Evolutionary conservation across 768 basidiomycete genomes (phyloP).

Genomic region (Lentinula raphanica): DNA sequence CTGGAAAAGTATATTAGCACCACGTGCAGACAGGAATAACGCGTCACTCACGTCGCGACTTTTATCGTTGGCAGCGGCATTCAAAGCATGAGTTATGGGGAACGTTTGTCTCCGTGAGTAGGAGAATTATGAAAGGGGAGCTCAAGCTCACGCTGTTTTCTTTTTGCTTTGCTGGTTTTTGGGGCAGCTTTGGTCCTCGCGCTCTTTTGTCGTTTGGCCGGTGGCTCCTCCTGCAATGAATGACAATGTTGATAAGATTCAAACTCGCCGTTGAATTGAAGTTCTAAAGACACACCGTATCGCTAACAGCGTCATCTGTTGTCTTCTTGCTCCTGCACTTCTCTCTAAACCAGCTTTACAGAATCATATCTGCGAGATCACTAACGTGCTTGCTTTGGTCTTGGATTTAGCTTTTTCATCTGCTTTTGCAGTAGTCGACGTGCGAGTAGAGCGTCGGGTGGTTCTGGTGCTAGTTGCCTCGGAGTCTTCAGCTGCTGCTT

Average conservation of each 20-base stretch:
- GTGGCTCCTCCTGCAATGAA: not conserved
- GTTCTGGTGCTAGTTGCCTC: not conserved
- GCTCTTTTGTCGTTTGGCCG: conserved; percentile 2
- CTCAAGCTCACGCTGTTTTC: not conserved
- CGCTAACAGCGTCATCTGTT: not conserved
- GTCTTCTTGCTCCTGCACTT: not conserved
- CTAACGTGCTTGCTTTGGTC: not conserved
- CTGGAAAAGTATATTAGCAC: conserved; percentile 1
- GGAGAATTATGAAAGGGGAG: not conserved
- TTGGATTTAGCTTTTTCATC: not conserved
- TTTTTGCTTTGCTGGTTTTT: not conserved
- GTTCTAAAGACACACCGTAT: not conserved
- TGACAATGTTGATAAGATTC: not conserved
- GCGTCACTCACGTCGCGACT: conserved; percentile 7
- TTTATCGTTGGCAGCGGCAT: not conserved
- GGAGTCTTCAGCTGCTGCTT: not conserved
- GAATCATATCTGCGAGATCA: not conserved
- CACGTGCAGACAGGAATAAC: conserved; percentile 5
- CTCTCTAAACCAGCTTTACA: not conserved
- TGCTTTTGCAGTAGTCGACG: not conserved
- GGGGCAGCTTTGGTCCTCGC: not conserved
- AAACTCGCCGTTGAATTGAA: not conserved
- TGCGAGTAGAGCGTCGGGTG: not conserved
- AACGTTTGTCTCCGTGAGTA: no score
- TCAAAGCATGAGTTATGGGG: no score